phyloP scores from a whole-genome alignment of 176 grass and related monocot genomes.

The Cenchrus fungigraminus region DNA sequence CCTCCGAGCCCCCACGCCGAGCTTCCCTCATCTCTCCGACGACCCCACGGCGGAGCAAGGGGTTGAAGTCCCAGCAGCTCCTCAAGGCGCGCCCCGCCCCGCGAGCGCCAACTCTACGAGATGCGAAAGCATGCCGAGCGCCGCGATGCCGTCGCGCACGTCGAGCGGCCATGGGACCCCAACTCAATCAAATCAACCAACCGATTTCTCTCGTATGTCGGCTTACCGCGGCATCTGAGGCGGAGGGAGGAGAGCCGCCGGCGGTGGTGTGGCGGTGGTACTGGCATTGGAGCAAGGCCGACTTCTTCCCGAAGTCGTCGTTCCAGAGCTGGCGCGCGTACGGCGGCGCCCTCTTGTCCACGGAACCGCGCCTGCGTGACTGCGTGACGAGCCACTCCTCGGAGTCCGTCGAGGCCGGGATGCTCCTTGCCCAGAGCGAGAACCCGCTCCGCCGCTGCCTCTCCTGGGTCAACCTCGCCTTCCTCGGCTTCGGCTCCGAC shows the following conservation, averaged over 20 bases:
- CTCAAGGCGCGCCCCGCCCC: no score
- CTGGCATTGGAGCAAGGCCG: constrained; percentile 58
- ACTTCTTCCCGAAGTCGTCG: constrained; percentile 56
- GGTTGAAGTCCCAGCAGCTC: no score
- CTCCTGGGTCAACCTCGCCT: constrained; percentile 48
- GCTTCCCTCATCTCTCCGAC: no score
- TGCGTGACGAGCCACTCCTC: constrained; percentile 41
- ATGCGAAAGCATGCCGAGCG: no score
- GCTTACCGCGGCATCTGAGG: neutral
- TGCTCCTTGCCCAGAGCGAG: constrained; percentile 58
- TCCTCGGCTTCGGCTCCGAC: constrained; percentile 60
- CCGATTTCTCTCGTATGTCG: no score
- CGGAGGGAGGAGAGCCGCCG: neutral
- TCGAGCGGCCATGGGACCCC: no score
- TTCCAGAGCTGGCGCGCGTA: constrained; percentile 55
- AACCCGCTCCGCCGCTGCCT: constrained; percentile 56
- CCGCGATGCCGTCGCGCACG: no score
- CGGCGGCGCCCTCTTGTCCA: constrained; percentile 36
- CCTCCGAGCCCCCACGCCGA: no score
- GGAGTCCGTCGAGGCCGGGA: constrained; percentile 46
- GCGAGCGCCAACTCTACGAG: no score
- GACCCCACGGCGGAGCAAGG: no score
- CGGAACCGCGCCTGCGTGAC: constrained; percentile 42
- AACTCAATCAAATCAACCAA: no score
- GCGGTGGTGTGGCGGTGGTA: constrained; percentile 8